These are phyloP conservation scores for Dothideomycetidae sp. DNA, from an alignment of 2,329 filamentous ascomycete species.

Conservation along the genomic window DNA sequence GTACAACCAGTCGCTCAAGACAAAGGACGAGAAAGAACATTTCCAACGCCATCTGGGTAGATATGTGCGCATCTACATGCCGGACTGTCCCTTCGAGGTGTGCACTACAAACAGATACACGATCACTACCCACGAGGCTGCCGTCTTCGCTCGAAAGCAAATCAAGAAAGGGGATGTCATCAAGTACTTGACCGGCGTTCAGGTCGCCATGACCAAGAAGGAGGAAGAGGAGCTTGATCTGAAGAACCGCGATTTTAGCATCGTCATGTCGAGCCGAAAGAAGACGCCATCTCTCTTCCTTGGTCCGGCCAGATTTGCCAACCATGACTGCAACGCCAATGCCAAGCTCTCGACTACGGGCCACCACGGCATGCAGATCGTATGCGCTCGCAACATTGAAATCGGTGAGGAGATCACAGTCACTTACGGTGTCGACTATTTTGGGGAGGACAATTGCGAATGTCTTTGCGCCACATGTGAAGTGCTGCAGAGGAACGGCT, in stretches of 20 bases:
- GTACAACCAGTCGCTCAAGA: slow-evolving; percentile 53
- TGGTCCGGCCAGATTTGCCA: slow-evolving; percentile 88
- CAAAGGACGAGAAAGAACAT: slow-evolving; percentile 68
- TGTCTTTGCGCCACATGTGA: slow-evolving; percentile 88
- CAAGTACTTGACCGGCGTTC: slow-evolving; percentile 81
- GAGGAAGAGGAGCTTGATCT: slow-evolving; percentile 72
- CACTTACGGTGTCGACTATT: slow-evolving; percentile 89
- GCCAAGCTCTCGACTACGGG: slow-evolving; percentile 73
- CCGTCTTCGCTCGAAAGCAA: slow-evolving; percentile 63
- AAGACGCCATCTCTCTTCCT: slow-evolving; percentile 87
- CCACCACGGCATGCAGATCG: slow-evolving; percentile 76
- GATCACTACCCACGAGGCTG: slow-evolving; percentile 76
- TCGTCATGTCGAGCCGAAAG: slow-evolving; percentile 84
- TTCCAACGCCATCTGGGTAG: slow-evolving; percentile 75
- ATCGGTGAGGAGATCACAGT: slow-evolving; percentile 93
- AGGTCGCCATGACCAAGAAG: slow-evolving; percentile 82
- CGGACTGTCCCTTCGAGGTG: slow-evolving; percentile 91
- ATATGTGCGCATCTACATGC: slow-evolving; percentile 84
- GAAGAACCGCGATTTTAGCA: slow-evolving; percentile 86
- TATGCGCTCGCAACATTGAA: slow-evolving; percentile 67
- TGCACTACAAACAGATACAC: slow-evolving; percentile 90
- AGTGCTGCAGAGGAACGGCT: slow-evolving; percentile 60
- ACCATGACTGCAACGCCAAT: slow-evolving; percentile 93
- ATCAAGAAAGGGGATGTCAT: slow-evolving; percentile 75
- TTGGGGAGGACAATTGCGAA: slow-evolving; percentile 87